Evolutionary conservation across 352 stramenopile genomes (phyloP).

Genomic region (Elongisporangium prolatum): DNA sequence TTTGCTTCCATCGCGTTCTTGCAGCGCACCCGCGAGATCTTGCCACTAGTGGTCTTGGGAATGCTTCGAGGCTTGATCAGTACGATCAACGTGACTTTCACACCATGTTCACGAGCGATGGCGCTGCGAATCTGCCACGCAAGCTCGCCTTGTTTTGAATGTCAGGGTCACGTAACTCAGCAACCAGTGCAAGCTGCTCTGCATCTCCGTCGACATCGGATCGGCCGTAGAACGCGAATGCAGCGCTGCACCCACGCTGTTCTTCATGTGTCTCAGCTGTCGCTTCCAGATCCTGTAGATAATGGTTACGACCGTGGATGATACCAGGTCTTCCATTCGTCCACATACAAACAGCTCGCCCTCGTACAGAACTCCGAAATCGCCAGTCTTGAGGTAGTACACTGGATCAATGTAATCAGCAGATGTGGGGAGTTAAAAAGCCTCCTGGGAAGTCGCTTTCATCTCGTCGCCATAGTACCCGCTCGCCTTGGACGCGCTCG

Average conservation of each 20-base stretch:
- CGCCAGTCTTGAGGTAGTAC: slow-evolving; percentile 92
- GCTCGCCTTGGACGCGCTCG: slow-evolving; percentile 87
- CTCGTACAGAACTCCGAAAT: slow-evolving; percentile 97
- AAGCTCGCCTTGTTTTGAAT: slow-evolving; percentile 75
- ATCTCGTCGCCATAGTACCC: slow-evolving; percentile 91
- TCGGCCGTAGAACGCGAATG: slow-evolving; percentile 80
- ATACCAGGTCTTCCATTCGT: slow-evolving; percentile 99
- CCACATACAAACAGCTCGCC: slow-evolving; percentile 97
- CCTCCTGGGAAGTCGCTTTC: slow-evolving; percentile 68
- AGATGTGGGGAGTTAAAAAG: slow-evolving; percentile 70
- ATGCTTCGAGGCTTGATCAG: slow-evolving; percentile 91
- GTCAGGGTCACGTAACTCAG: slow-evolving; percentile 62
- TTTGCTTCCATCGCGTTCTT: slow-evolving; percentile 63
- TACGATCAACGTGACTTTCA: slow-evolving; percentile 87
- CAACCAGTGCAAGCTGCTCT: slow-evolving; percentile 71
- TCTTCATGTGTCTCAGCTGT: slow-evolving; percentile 83
- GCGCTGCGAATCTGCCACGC: slow-evolving; percentile 57
- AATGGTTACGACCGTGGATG: slow-evolving; percentile 98
- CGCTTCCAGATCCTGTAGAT: slow-evolving; percentile 98
- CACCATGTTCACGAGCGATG: slow-evolving; percentile 79
- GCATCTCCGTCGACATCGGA: slow-evolving; percentile 36
- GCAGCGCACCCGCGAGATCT: slow-evolving; percentile 94
- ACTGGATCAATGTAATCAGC: slow-evolving; percentile 17
- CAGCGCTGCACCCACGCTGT: slow-evolving; percentile 92
- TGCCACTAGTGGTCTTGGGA: slow-evolving; percentile 98